Evolutionary conservation across 2,329 filamentous ascomycete genomes (phyloP), one percentile per base, ranked within the genome.

Genomic region (Pseudofabraea citricarpa): DNA sequence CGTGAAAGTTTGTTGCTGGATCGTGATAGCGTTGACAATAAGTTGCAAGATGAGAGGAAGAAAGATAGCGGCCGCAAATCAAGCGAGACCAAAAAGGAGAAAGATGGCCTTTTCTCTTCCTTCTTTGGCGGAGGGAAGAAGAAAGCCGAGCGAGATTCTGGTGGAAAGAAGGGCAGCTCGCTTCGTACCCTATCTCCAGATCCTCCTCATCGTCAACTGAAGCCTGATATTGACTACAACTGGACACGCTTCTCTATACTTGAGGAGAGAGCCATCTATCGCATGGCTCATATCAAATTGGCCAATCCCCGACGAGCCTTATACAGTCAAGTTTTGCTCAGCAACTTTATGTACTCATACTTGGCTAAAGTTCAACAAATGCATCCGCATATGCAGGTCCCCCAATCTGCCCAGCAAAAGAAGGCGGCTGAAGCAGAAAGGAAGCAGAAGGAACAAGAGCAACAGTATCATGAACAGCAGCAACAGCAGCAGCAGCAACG

Each of bases 301-400:
- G 93, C 93, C n/a, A 97, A 98, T 61, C 93, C 93, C 27, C 83
- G 91, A 35, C 84, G 93, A 44, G 87, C 91, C 31, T 70, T 98
- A 40, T 85, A 95, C 60, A 96, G 91, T 47, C 93, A 98, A 65
- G 93, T 98, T 18, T 73, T 98, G 46, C 77, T 98, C 54, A 96
- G 90, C 67, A 98, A 98, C 64, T 98, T 98, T 67, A 98, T 98
- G 93, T 98, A 98, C 69, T 93, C 90, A 45, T 98, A 98, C 64
- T 77, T 98, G 52, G 93, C 93, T 49, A 98, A 97, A 65, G 93
- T 98, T 36, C 93, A 98, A 67, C 90, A 94, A 58, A 96, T 96
- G 88, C 93, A 98, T 64, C 93, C 93, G 33, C 88, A 95, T 60
- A 87, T 96, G 68, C 87, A 94, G 57, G 83, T 95, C 33, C 88